Conservation (phyloP, 768 basidiomycete genomes). For the Xerocomus brunneocitrinus region DNA sequence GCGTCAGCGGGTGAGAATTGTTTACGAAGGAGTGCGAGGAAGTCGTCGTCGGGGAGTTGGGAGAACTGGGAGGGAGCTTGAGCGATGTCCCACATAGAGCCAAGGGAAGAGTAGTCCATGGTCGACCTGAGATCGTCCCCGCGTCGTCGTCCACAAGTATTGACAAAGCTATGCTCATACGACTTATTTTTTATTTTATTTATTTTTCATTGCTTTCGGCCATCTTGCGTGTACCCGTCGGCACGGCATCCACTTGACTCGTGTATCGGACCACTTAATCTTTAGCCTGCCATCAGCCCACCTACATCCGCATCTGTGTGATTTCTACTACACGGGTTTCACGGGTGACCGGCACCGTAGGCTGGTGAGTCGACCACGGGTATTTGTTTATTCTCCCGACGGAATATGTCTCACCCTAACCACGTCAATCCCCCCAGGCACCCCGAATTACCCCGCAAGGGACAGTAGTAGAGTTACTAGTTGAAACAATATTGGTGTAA, state of each 20-base stretch:
- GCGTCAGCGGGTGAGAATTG: slow-evolving; percentile 49
- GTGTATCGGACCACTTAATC: not conserved
- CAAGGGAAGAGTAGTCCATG: slow-evolving; percentile 37
- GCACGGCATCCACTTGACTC: slow-evolving; percentile 1
- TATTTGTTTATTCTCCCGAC: not conserved
- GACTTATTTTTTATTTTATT: not conserved
- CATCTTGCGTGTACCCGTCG: slow-evolving; percentile 9
- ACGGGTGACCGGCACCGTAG: not conserved
- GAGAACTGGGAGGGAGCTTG: slow-evolving; percentile 52
- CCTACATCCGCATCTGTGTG: not conserved
- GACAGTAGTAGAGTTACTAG: not conserved
- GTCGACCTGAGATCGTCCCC: slow-evolving; percentile 6
- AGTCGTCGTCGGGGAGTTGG: slow-evolving; percentile 69
- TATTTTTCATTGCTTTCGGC: slow-evolving; percentile 11
- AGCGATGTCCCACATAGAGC: slow-evolving; percentile 65
- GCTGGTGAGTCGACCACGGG: not conserved
- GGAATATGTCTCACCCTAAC: not conserved
- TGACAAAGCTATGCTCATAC: slow-evolving; percentile 5
- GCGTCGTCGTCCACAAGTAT: not conserved
- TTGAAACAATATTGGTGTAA: not conserved
- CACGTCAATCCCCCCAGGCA: not conserved
- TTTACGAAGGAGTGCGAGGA: slow-evolving; percentile 71
- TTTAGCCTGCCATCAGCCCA: not conserved
- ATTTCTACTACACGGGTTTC: not conserved
- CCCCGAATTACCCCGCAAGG: not conserved